Conservation (phyloP, 768 basidiomycete genomes). For the Mycena pura region DNA sequence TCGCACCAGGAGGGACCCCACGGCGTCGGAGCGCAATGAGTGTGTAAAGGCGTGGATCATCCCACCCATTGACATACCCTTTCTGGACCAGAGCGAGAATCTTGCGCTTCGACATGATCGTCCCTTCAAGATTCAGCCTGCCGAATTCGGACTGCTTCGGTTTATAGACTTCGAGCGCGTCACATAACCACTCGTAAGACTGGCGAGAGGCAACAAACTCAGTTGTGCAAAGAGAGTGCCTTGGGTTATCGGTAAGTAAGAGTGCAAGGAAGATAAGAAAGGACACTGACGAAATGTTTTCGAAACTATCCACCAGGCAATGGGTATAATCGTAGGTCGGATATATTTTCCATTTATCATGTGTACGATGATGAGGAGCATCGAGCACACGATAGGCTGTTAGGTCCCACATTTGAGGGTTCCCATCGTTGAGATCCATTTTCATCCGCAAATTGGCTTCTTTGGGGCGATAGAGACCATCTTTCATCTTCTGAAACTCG, state of each 20-base stretch:
- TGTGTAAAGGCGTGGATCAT: constrained; percentile 96
- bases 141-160: constrained; percentile 98
- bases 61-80: constrained; percentile 89
- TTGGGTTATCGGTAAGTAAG: constrained; percentile 38
- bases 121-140: constrained; percentile 89
- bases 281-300: constrained; percentile 92
- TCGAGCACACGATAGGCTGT: constrained; percentile 94
- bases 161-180: constrained; percentile 96
- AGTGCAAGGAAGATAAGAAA: background rate
- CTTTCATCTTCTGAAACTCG: constrained; percentile 93
- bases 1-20: constrained; percentile 96
- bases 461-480: constrained; percentile 88
- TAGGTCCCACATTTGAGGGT: constrained; percentile 99
- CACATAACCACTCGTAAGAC: constrained; percentile 99
- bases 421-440: constrained; percentile 89
- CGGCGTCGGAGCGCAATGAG: constrained; percentile 94
- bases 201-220: constrained; percentile 96
- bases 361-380: constrained; percentile 91
- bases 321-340: constrained; percentile 99
- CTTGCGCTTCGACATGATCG: constrained; percentile 97
- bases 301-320: constrained; percentile 97
- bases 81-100: constrained; percentile 87
- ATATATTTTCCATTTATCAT: constrained; percentile 94
- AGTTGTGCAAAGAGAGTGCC: constrained; percentile 95
- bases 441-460: constrained; percentile 97